phyloP scores from a whole-genome alignment of 2,329 filamentous ascomycete genomes.

The Mycosphaerella arachidis region DNA sequence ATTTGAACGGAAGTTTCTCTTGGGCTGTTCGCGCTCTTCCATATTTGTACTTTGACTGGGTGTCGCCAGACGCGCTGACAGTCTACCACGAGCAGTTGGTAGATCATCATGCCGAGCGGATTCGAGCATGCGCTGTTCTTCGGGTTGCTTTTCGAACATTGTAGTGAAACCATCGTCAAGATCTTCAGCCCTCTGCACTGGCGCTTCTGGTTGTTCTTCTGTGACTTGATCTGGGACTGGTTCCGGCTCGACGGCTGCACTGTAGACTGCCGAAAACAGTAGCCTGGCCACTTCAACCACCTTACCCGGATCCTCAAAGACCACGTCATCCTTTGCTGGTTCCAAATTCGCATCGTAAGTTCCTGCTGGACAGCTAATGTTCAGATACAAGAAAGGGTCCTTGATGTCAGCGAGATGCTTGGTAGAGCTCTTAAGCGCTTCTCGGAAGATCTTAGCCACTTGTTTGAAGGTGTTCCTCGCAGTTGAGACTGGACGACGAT shows the following conservation, averaged over 20 bases:
- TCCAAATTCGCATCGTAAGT: slow-evolving; percentile 71
- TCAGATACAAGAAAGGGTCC: slow-evolving; percentile 60
- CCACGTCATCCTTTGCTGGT: slow-evolving; percentile 65
- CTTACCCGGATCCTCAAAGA: slow-evolving; percentile 56
- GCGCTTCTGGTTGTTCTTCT: background rate
- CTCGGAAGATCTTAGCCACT: slow-evolving; percentile 52
- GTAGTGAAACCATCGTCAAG: background rate
- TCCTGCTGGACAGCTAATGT: slow-evolving; percentile 56
- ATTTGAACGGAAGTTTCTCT: slow-evolving; percentile 23
- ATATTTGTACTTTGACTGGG: no score
- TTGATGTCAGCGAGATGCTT: slow-evolving; percentile 33
- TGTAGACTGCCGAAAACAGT: slow-evolving; percentile 39
- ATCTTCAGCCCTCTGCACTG: background rate
- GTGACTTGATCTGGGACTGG: background rate
- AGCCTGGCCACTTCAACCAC: slow-evolving; percentile 43
- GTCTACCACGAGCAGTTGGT: background rate
- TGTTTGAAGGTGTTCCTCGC: slow-evolving; percentile 56
- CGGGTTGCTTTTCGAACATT: background rate
- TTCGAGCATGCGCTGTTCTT: background rate
- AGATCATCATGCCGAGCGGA: background rate
- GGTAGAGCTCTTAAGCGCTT: slow-evolving; percentile 40
- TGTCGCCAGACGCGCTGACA: background rate
- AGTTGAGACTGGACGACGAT: slow-evolving; percentile 60
- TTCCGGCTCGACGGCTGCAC: background rate
- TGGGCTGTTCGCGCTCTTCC: background rate